Evolutionary conservation across 768 basidiomycete species (phyloP).

Genomic region (Termitomyces eurrhizus): DNA sequence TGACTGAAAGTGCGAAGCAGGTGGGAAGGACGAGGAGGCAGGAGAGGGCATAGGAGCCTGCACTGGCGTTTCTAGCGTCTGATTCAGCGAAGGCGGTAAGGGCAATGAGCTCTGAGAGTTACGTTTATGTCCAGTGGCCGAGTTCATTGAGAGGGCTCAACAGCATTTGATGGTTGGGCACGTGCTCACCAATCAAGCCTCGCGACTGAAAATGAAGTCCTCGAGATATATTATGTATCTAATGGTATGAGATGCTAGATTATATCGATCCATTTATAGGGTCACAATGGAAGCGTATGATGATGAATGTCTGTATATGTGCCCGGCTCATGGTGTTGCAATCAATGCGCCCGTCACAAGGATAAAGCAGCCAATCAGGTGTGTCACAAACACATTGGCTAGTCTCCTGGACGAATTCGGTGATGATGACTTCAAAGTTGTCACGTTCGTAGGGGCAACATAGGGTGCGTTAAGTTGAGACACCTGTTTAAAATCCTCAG

Average conservation of each 20-base stretch:
- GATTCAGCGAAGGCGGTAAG: slow-evolving; percentile 12
- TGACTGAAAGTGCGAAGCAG: slow-evolving; percentile 10
- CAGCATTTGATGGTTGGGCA: not conserved
- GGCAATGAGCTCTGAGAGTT: slow-evolving; percentile 9
- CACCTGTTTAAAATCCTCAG: slow-evolving; percentile 26
- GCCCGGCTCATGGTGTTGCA: not conserved
- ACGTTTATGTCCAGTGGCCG: slow-evolving; percentile 9
- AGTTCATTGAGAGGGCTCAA: not conserved
- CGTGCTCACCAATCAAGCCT: not conserved
- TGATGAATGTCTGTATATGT: not conserved
- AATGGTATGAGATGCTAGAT: not conserved
- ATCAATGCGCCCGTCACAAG: not conserved
- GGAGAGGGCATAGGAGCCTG: not conserved
- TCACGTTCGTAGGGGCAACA: slow-evolving; percentile 19
- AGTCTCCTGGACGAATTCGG: slow-evolving; percentile 9
- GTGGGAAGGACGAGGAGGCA: slow-evolving; percentile 8
- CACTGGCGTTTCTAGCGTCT: not conserved
- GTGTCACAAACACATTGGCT: not conserved
- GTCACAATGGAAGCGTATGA: not conserved
- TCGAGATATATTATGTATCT: not conserved
- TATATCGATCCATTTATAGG: not conserved
- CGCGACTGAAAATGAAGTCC: no score
- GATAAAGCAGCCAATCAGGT: not conserved
- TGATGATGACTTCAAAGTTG: slow-evolving; percentile 12
- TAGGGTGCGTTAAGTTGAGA: slow-evolving; percentile 23